Evolutionary conservation across 225 moss, liverwort and hornwort genomes (phyloP).

Genomic region (Ulota crispa): DNA sequence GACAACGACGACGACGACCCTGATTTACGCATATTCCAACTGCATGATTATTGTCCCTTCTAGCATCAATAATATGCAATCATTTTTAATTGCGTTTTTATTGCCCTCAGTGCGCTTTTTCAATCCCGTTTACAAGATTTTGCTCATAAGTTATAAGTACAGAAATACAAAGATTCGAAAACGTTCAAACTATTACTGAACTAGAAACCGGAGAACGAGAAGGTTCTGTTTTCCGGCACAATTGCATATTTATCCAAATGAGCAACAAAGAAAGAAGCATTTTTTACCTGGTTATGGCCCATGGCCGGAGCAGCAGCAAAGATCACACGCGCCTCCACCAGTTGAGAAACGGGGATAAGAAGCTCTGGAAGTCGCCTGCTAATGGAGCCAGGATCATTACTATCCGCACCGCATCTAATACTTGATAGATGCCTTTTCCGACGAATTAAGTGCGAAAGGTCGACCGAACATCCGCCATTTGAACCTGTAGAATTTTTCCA

Average conservation of each 20-base stretch:
- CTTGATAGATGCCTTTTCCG: conserved; percentile 25
- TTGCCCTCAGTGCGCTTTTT: not conserved
- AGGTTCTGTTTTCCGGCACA: not conserved
- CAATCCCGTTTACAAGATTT: not conserved
- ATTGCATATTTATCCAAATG: not conserved
- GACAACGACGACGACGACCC: not conserved
- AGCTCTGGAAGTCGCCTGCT: conserved; percentile 46
- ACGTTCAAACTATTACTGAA: not conserved
- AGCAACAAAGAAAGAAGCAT: not conserved
- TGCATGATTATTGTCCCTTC: not conserved
- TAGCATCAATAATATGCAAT: not conserved
- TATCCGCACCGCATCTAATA: conserved; percentile 42
- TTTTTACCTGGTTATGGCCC: conserved; percentile 66
- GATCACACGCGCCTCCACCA: conserved; percentile 62
- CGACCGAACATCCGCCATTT: conserved; percentile 1
- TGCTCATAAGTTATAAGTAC: not conserved
- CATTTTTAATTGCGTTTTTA: not conserved
- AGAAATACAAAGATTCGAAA: not conserved
- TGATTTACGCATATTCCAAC: not conserved
- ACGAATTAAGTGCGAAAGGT: conserved; percentile 10
- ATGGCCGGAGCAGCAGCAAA: conserved; percentile 67
- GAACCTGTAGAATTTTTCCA: conserved; percentile 10
- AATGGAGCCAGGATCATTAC: conserved; percentile 16
- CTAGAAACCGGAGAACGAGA: not conserved
- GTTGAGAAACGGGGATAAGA: conserved; percentile 57